Base-by-base conservation (phyloP, 257 asterid species). In the Primulina huaijiensis region DNA sequence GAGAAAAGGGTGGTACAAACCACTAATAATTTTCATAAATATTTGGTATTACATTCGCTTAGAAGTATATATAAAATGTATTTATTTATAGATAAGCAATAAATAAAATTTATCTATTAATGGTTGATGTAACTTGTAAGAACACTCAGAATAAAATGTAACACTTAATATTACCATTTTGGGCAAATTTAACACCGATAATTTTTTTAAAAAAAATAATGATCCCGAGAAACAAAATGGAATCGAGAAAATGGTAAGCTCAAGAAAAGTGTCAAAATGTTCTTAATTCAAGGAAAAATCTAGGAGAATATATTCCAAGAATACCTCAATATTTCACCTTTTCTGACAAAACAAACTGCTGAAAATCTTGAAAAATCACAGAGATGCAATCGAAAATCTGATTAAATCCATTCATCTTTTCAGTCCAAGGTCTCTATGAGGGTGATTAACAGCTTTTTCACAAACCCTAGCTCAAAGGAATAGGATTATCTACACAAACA, bases 401-500 rank as follows among this genome's bases (percentile, higher is more conserved):
- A 35, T 19, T 3, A 63, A 63, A 33, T 8, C 0, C 55, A n/a
- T 56, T 10, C 16, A 37, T 11, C 56, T 64, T 35, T 64, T 35
- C 25, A 38, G 38, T 38, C 50, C n/a, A 31, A 37, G 11, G 9
- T 65, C 69, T 38, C 30, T 21, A 50, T 14, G 57, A 14, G 56
- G 21, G 20, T 7, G 55, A 66, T 30, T 5, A 31, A 2, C 58
- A 40, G 19, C 58, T 72, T 34, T 21, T 74, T n/a, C 63, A 67
- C 61, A 70, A 82, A 82, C 83, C 83, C 81, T 82, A 82, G 73
- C 38, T 57, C 57, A 61, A 76, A 65, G 69, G 66, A 46, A 16
- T 46, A 14, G 19, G 19, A 25, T 37, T 59, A 67, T 74, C 70
- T 76, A 61, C 73, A 68, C 17, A 29, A 74, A 14, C 10, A 71